Evolutionary conservation across 768 basidiomycete species (phyloP).

Genomic region (Galerina marginata): DNA sequence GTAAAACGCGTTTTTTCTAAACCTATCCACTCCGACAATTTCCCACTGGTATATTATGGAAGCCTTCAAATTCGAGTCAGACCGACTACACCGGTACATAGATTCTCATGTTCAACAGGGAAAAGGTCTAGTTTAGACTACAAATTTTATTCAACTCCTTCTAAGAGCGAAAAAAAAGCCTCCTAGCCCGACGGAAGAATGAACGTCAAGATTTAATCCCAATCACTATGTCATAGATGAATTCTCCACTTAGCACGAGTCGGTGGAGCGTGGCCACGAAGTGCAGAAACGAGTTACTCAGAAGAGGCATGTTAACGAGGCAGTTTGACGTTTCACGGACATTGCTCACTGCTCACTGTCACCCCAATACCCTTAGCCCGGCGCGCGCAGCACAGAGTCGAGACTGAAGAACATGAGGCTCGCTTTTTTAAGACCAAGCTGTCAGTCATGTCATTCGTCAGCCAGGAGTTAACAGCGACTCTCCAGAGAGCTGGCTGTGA

Average conservation of each 20-base stretch:
- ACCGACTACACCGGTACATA: not conserved
- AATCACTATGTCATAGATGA: no score
- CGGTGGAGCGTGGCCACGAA: conserved; percentile 1
- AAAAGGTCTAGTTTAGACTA: not conserved
- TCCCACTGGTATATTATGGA: conserved; percentile 3
- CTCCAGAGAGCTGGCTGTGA: no score
- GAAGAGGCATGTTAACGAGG: not conserved
- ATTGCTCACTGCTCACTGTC: not conserved
- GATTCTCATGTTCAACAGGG: not conserved
- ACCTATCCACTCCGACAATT: conserved; percentile 13
- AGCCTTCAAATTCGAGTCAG: conserved; percentile 11
- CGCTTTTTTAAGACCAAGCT: no score
- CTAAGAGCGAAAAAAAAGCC: not conserved
- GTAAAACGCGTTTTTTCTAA: conserved; percentile 21
- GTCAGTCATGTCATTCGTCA: no score
- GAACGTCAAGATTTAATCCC: no score
- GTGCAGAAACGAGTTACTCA: not conserved
- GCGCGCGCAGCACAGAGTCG: no score
- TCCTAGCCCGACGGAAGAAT: no score
- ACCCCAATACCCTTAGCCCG: no score
- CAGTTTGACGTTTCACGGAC: conserved; percentile 3
- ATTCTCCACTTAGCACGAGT: not conserved
- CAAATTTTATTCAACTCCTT: not conserved
- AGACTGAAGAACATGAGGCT: no score
- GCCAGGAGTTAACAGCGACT: no score